Conservation (phyloP, 768 basidiomycete species). For the Rhizopogon salebrosus region DNA sequence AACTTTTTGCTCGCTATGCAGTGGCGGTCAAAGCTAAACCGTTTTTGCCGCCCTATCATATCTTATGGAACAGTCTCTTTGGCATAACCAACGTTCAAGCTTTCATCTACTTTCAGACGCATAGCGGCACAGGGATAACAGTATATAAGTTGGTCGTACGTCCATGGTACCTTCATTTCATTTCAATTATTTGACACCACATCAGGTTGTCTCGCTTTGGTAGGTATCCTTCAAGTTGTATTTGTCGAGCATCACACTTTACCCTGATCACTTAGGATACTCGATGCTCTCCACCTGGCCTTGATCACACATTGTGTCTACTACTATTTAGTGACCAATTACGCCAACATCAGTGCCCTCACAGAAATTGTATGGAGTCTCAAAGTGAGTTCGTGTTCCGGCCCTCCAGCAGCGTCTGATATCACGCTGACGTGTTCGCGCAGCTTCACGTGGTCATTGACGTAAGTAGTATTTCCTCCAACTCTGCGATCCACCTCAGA, state of each 20-base stretch:
- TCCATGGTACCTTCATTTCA: neutral
- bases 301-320: no score
- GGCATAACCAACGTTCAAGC: neutral
- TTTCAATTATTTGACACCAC: neutral
- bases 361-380: no score
- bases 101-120: neutral
- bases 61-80: neutral
- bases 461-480: neutral
- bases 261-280: slow-evolving; percentile 18
- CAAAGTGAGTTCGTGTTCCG: no score
- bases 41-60: neutral
- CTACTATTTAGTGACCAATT: no score
- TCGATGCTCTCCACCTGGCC: no score
- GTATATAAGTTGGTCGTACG: neutral
- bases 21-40: no score
- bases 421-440: neutral
- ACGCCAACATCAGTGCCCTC: no score
- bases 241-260: neutral
- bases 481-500: neutral
- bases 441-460: neutral
- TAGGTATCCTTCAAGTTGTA: neutral
- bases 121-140: neutral
- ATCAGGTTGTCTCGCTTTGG: neutral
- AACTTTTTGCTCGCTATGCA: neutral
- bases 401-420: neutral